phyloP scores from a whole-genome alignment of 2,329 filamentous ascomycete genomes.

The Teratosphaeria nubilosa region DNA sequence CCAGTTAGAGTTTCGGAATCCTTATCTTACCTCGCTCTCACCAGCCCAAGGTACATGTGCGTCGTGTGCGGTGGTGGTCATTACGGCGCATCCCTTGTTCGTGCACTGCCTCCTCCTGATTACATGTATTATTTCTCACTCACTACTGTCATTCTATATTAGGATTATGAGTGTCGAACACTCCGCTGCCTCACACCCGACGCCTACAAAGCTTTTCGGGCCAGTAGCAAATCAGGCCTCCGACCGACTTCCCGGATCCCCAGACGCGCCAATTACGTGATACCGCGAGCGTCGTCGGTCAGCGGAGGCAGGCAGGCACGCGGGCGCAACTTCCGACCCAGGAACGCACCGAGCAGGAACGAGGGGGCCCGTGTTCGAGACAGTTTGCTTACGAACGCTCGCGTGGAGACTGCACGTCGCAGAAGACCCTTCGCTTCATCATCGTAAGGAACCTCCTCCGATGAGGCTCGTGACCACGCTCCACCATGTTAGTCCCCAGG shows the following conservation, averaged over 20 bases:
- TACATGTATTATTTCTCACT: too few species aligned
- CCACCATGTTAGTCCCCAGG: slow-evolving; percentile 36
- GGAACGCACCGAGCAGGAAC: neutral
- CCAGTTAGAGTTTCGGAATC: neutral
- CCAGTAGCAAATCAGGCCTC: neutral
- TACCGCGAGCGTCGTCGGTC: neutral
- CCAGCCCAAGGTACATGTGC: too few species aligned
- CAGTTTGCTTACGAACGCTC: neutral
- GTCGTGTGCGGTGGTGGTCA: neutral
- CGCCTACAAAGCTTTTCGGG: too few species aligned
- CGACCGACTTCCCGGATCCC: neutral
- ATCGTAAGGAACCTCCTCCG: neutral
- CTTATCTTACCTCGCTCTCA: neutral
- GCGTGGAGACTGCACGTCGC: neutral
- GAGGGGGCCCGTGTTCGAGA: neutral
- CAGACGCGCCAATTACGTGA: neutral
- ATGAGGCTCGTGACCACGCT: neutral
- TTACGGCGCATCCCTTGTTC: neutral
- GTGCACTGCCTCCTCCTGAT: neutral
- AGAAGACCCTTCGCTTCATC: neutral
- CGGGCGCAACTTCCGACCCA: neutral
- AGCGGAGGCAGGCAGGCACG: neutral
- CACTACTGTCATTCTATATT: too few species aligned
- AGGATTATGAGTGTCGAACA: neutral
- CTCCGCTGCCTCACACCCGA: too few species aligned